Conservation (phyloP, 2,329 filamentous ascomycete species). For the Basipetospora sp. region DNA sequence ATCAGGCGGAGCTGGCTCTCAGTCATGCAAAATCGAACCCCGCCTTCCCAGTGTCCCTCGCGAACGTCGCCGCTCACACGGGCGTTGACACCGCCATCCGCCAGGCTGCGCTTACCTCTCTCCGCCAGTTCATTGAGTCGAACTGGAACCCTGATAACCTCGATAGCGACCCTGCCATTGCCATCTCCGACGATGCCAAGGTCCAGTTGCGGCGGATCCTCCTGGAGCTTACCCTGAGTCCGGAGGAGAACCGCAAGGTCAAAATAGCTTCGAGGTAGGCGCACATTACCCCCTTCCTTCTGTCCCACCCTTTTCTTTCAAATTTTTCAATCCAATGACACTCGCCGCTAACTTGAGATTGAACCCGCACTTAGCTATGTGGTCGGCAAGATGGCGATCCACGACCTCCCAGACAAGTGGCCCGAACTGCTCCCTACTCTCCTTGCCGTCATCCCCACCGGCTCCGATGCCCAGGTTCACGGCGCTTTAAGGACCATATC, state of each 20-base stretch:
- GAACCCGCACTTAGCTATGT: no score
- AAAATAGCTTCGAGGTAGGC: slow-evolving; percentile 73
- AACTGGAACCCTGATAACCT: slow-evolving; percentile 67
- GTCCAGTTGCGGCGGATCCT: slow-evolving; percentile 56
- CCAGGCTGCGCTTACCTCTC: slow-evolving; percentile 64
- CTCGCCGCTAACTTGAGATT: no score
- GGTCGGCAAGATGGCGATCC: slow-evolving; percentile 84
- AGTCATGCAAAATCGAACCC: slow-evolving; percentile 52
- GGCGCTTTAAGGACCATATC: slow-evolving; percentile 76
- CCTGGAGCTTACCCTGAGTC: slow-evolving; percentile 47
- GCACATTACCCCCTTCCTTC: not conserved
- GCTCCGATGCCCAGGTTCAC: slow-evolving; percentile 67
- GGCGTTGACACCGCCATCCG: slow-evolving; percentile 61
- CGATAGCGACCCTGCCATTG: slow-evolving; percentile 41
- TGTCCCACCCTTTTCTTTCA: no score
- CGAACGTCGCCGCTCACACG: slow-evolving; percentile 64
- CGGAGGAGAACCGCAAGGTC: slow-evolving; percentile 55
- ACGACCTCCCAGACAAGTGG: slow-evolving; percentile 92
- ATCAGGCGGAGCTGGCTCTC: slow-evolving; percentile 73
- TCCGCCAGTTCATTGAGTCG: slow-evolving; percentile 70
- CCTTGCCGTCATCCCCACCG: slow-evolving; percentile 60
- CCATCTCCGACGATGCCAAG: slow-evolving; percentile 56
- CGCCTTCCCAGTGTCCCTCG: slow-evolving; percentile 64
- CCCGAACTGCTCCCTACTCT: slow-evolving; percentile 72
- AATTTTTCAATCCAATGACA: no score